Conservation (phyloP, 2,329 filamentous ascomycete species). For the Colletotrichum sojae region DNA sequence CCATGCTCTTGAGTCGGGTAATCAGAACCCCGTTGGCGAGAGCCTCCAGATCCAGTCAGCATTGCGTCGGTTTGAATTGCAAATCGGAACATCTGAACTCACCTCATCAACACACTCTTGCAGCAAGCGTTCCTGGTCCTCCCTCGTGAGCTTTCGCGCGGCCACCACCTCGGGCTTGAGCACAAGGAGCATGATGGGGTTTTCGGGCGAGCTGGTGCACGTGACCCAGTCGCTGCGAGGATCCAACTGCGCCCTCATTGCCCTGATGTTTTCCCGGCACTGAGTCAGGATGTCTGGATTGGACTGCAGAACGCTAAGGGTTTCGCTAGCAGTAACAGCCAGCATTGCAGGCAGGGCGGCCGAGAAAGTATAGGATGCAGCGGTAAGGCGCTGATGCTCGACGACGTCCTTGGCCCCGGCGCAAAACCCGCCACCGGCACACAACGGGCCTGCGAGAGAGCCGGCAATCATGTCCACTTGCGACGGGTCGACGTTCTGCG, state of each 20-base stretch:
- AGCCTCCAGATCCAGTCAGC: constrained; percentile 64
- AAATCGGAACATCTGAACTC: constrained; percentile 50
- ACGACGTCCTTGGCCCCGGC: constrained; percentile 92
- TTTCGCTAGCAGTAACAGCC: constrained; percentile 95
- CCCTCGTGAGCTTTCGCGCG: constrained; percentile 74
- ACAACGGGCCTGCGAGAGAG: constrained; percentile 89
- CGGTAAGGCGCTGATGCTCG: constrained; percentile 94
- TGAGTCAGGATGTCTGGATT: constrained; percentile 85
- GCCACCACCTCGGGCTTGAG: constrained; percentile 87
- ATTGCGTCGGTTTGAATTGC: background rate
- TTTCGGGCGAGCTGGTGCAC: constrained; percentile 85
- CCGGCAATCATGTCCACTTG: constrained; percentile 98
- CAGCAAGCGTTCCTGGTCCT: constrained; percentile 87
- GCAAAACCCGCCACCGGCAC: constrained; percentile 95
- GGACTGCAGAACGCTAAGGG: constrained; percentile 86
- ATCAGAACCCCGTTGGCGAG: constrained; percentile 92
- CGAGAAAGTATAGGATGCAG: constrained; percentile 94
- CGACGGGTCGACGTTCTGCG: constrained; percentile 93
- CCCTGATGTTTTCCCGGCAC: constrained; percentile 87
- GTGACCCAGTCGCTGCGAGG: constrained; percentile 93
- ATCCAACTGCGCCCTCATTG: constrained; percentile 89
- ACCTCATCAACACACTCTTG: constrained; percentile 98
- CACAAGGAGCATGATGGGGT: constrained; percentile 87
- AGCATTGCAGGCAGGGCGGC: constrained; percentile 94
- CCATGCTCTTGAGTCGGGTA: constrained; percentile 85